Evolutionary conservation across 148 eudicot genomes (phyloP), one percentile per base, ranked within the genome.

Genomic region (Pharnaceum exiguum): DNA sequence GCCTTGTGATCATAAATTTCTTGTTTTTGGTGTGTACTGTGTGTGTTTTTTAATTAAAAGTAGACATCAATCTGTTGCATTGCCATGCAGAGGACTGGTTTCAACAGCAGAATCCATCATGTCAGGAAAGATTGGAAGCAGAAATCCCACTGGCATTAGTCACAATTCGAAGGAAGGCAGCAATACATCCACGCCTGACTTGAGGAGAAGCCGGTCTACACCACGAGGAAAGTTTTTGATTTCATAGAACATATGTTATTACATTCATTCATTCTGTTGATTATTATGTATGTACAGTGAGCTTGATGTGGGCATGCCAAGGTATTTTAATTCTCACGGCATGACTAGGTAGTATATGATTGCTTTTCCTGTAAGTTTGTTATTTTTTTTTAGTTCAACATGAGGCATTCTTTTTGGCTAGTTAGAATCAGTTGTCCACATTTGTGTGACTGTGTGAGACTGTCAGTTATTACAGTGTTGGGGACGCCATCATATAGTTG

Each of bases 191-290:
- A 59, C 63, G 71, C 63, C 77, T 11, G 78, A 82, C 13, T 37
- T 71, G 31, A 81, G 82, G 51, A 78, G 95, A 75, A 91, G 96
- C 75, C 78, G 82, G 40, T 91, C 97, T 31, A 77, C 79, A 26
- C 93, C 97, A 21, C 94, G 86, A 5, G 94, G 94, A 24, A 85
- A 76, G 47, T 78, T 87, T 65, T 63, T 77, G 55, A 69, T 59
- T 58, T 56, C 28, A 24, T 53, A 21, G 59, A 30, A 44, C 52
- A 27, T 5, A 38, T 39, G 11, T 30, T 16, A 32, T 10, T n/a
- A n/a, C n/a, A n/a, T n/a, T n/a, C n/a, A 24, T 26, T 56, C 17
- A 33, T 56, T 49, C 30, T 45, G 35, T 65, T 42, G 25, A 23
- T 18, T 0, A 25, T 31, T 60, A 2, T 43, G 23, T 38, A 46